A percentile compares a stretch with the other conserved stretches of the same genome.
These are phyloP conservation scores for Tolypocladium pustulatum DNA, from an alignment of 2,329 filamentous ascomycete genomes.

Conservation along the genomic window DNA sequence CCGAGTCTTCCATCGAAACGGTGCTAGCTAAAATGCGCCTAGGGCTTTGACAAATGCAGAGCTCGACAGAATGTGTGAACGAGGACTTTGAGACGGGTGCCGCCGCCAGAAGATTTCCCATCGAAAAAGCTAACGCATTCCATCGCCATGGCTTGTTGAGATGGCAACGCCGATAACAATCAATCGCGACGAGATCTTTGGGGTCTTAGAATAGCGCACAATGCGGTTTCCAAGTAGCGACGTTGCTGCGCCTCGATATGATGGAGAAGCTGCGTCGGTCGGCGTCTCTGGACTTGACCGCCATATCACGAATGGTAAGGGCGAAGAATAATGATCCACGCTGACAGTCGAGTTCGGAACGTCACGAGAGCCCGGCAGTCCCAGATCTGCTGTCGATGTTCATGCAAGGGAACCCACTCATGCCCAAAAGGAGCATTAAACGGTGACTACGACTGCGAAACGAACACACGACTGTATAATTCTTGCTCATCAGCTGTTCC, in stretches of 20 bases:
- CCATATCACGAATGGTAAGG: not conserved
- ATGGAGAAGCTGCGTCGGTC: not conserved
- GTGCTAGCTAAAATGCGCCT: no score
- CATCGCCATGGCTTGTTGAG: not conserved
- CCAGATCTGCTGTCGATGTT: not conserved
- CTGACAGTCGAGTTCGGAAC: not conserved
- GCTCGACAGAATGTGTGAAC: not conserved
- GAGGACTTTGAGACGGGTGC: not conserved
- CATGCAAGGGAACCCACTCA: not conserved
- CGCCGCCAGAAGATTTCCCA: not conserved
- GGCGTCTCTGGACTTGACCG: not conserved
- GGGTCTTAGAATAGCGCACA: not conserved
- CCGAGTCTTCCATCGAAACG: no score
- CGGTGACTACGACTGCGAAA: not conserved
- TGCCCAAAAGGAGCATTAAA: not conserved
- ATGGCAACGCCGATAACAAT: not conserved
- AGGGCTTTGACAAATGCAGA: no score
- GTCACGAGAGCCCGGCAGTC: not conserved
- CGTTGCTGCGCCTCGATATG: not conserved
- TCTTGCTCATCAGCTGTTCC: no score
- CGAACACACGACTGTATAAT: not conserved
- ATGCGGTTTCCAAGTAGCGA: not conserved
- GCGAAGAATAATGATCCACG: not conserved
- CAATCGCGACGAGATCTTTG: no score
- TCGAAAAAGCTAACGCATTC: not conserved